Conservation (phyloP, 371 early-diverging fungal genomes). For the Mortierella sp. region DNA sequence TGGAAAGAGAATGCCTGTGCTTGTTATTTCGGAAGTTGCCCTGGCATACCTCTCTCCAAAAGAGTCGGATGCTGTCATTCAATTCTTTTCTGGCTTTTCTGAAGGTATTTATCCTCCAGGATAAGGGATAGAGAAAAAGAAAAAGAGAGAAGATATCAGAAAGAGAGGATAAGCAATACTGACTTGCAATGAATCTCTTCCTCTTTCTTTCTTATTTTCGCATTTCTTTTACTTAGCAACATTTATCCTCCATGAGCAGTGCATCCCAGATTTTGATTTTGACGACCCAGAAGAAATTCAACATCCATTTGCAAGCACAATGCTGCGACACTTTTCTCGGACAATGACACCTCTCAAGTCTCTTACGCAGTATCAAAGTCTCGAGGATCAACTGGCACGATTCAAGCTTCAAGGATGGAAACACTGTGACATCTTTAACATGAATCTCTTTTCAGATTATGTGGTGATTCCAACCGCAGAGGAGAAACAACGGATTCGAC, state of each 20-base stretch:
- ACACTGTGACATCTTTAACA: conserved; percentile 39
- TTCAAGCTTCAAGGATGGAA: conserved; percentile 33
- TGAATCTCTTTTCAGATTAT: conserved; percentile 42
- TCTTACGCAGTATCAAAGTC: conserved; percentile 24
- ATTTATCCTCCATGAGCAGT: conserved; percentile 48
- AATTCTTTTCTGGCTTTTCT: conserved; percentile 39
- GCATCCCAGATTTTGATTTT: conserved; percentile 38
- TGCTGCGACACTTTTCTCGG: conserved; percentile 45
- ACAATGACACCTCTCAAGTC: conserved; percentile 53
- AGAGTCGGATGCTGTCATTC: conserved; percentile 40
- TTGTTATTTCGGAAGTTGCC: conserved; percentile 47
- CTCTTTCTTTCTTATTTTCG: not conserved
- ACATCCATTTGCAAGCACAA: conserved; percentile 44
- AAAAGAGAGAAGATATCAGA: too few relatives aligned
- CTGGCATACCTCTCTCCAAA: conserved; percentile 42
- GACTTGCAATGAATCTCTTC: too few relatives aligned
- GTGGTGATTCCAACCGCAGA: conserved; percentile 20
- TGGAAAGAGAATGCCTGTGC: conserved; percentile 25
- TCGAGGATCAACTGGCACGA: conserved; percentile 39
- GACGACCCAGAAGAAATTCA: conserved; percentile 23
- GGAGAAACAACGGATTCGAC: conserved; percentile 32
- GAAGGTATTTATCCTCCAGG: conserved; percentile 21
- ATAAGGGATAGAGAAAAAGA: too few relatives aligned
- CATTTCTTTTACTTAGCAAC: conserved; percentile 30
- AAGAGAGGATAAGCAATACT: too few relatives aligned